Percentiles rank a stretch among this genome's conserved stretches.
Conservation (phyloP, 305 asterid genomes). For the Solanum aculeatissimum region DNA sequence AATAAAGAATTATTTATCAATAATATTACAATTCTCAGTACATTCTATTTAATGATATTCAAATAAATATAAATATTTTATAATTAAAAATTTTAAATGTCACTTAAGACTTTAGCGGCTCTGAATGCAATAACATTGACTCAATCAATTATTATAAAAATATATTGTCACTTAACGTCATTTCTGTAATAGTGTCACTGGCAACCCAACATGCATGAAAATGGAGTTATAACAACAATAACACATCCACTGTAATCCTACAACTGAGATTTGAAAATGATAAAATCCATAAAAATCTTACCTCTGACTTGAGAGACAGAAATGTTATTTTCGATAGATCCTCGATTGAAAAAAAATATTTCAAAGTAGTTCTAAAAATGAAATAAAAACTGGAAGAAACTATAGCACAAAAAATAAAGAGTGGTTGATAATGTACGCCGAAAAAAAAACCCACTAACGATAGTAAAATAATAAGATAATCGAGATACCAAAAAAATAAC, state of each 20-base stretch:
- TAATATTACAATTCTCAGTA: background rate
- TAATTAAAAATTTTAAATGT: no score
- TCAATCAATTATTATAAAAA: background rate
- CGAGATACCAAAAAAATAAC: no score
- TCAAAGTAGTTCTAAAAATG: no score
- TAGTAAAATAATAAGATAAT: no score
- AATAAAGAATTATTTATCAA: no score
- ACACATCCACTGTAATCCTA: background rate
- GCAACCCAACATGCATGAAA: background rate
- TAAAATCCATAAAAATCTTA: background rate
- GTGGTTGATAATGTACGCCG: no score
- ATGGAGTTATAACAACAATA: background rate
- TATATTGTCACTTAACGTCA: rapidly evolving
- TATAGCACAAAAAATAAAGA: no score
- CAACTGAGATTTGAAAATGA: rapidly evolving
- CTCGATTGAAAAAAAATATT: no score
- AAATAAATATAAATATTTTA: no score
- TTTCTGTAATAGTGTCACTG: background rate
- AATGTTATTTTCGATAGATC: background rate
- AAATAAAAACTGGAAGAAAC: no score
- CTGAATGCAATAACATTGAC: background rate
- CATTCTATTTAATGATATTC: background rate
- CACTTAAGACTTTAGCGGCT: background rate
- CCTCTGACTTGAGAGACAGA: background rate
- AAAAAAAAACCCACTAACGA: no score